Base-by-base conservation (phyloP, 768 basidiomycete genomes). In the Mrakia gelida region DNA sequence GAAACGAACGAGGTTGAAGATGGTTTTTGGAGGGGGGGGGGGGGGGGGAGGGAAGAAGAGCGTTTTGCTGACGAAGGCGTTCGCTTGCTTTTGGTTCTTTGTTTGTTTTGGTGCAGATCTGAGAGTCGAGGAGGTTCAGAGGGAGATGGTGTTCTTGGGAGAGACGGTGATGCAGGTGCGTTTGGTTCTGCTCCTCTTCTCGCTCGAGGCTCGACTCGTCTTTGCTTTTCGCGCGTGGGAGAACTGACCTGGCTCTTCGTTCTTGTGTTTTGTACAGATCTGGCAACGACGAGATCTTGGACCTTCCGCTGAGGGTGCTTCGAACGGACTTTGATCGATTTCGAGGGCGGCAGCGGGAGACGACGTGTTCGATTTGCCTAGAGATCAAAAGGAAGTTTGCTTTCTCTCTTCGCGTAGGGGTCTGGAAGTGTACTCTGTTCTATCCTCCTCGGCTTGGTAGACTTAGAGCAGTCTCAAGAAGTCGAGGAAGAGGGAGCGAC, bases 91-190 rank as follows among this genome's bases (percentile, higher is more conserved):
- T 23, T 8, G 26, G 28, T 41, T 11, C 21, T 4, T 75, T 34
- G 16, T 23, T 30, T 34, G 32, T 23, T 49, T 23, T 59, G 54
- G 16, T 63, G 3, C 13, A 63, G 62, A 99, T 86, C 87, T 99
- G 77, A 92, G 95, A 79, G 95, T 99, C 15, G 92, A 94, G 83
- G 95, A 98, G 82, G 92, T 93, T n/a, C 87, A 94, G 78, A 94
- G 92, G 84, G 94, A 97, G 83, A 95, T 99, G 93, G 96, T 99
- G 75, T 95, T 97, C 84, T 86, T 99, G 52, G 96, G 95, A 38
- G 97, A 98, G 84, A 93, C 92, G n/a, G 91, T 96, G 45, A 86
- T 99, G 72, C 97, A 99, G 89, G 95, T 95, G 30, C 54, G 21
- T 73, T 56, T n/a, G n/a, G n/a, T n/a, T 18, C 38, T 56, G 11